phyloP scores from a whole-genome alignment of 768 basidiomycete species.

The Inosperma sp. region DNA sequence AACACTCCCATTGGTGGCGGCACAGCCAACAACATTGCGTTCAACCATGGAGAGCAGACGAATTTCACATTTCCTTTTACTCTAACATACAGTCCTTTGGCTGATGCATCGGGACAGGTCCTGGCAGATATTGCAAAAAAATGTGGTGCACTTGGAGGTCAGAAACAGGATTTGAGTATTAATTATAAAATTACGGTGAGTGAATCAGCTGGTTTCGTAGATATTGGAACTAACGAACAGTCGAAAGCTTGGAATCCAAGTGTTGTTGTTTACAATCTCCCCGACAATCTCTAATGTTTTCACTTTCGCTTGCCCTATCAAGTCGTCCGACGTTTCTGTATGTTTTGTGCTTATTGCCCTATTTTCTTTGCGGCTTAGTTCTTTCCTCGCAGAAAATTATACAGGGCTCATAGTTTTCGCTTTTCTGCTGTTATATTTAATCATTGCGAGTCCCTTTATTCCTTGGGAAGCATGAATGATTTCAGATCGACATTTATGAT shows the following conservation, averaged over 20 bases:
- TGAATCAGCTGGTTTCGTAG: constrained; percentile 8
- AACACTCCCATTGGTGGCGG: constrained; percentile 67
- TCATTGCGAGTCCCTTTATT: no score
- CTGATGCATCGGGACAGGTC: constrained; percentile 50
- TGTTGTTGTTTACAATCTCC: constrained; percentile 61
- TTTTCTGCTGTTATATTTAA: no score
- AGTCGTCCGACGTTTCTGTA: constrained; percentile 22
- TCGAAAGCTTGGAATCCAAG: constrained; percentile 54
- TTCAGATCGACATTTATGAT: no score
- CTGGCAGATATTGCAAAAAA: constrained; percentile 58
- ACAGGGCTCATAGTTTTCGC: no score
- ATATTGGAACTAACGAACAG: constrained; percentile 1
- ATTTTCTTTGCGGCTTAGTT: neutral
- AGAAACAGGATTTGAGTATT: constrained; percentile 49
- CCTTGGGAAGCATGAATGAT: no score
- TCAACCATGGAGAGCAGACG: constrained; percentile 50
- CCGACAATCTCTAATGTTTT: constrained; percentile 61
- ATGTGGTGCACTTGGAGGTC: constrained; percentile 54
- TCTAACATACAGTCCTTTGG: constrained; percentile 52
- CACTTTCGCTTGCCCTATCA: constrained; percentile 61
- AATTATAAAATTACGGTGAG: constrained; percentile 64
- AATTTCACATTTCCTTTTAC: constrained; percentile 75
- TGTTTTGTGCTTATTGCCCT: constrained; percentile 1
- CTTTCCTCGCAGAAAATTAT: constrained; percentile 14
- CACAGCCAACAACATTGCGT: constrained; percentile 38